These are phyloP conservation scores for Metschnikowia rubicola DNA, from an alignment of 805 yeast genomes.

Conservation along the genomic window DNA sequence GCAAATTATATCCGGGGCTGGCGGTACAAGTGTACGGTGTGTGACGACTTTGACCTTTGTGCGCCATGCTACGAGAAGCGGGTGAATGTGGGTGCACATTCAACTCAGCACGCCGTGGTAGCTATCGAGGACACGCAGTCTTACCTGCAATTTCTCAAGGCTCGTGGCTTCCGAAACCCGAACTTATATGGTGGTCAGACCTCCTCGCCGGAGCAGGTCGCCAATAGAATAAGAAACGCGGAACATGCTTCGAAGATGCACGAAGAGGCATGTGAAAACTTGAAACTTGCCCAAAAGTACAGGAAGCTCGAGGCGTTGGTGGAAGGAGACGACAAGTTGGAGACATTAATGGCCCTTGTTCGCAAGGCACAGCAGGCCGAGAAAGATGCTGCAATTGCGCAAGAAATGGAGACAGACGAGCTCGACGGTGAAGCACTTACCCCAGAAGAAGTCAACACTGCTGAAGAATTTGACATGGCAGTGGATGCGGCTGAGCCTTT, in stretches of 20 bases:
- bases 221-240: neutral
- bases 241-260: neutral
- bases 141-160: constrained; percentile 1
- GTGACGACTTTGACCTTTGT: constrained; percentile 17
- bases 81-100: constrained; percentile 3
- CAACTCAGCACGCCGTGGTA: constrained; percentile 15
- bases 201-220: neutral
- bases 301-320: constrained; percentile 2
- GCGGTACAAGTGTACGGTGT: constrained; percentile 17
- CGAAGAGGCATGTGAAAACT: neutral
- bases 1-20: constrained; percentile 6
- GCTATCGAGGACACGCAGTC: constrained; percentile 8
- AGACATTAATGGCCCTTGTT: constrained; percentile 1
- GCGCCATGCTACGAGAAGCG: constrained; percentile 7
- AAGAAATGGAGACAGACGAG: neutral
- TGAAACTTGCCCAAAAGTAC: neutral
- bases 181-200: neutral
- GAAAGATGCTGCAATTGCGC: neutral
- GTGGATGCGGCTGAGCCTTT: constrained; percentile 1
- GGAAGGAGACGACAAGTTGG: neutral
- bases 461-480: neutral
- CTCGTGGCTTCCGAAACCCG: neutral
- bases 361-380: neutral
- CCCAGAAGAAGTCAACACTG: neutral
- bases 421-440: neutral